A percentile compares a stretch with the other conserved stretches of the same genome.
Conservation (phyloP, 2,329 filamentous ascomycete genomes). For the Trichoderma aggressivum region DNA sequence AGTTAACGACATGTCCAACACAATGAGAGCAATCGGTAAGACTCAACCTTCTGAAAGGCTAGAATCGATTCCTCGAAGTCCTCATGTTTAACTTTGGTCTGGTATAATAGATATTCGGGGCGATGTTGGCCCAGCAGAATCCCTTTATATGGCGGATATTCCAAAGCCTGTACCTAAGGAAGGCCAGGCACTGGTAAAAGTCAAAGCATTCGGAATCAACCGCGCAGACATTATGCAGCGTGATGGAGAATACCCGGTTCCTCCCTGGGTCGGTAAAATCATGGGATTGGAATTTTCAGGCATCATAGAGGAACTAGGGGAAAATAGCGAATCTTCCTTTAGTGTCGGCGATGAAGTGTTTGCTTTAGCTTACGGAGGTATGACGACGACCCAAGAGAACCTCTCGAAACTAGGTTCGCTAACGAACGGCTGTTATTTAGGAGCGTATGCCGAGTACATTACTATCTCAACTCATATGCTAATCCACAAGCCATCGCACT, state of each 20-base stretch:
- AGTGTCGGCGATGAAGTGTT: neutral
- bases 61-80: neutral
- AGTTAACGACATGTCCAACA: neutral
- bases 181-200: neutral
- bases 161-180: neutral
- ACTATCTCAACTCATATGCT: neutral
- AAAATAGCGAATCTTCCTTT: neutral
- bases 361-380: neutral
- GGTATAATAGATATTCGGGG: neutral
- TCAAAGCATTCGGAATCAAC: neutral
- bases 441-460: neutral
- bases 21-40: neutral
- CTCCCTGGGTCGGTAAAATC: neutral
- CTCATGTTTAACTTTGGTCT: neutral
- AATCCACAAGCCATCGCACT: neutral
- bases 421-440: neutral
- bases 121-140: neutral
- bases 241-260: neutral
- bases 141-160: neutral
- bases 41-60: neutral
- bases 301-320: neutral
- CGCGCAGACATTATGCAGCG: neutral
- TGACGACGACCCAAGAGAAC: neutral
- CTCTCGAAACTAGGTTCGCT: neutral
- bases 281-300: neutral